Conservation (phyloP, 345 rosid species). For the Turnera subulata region DNA sequence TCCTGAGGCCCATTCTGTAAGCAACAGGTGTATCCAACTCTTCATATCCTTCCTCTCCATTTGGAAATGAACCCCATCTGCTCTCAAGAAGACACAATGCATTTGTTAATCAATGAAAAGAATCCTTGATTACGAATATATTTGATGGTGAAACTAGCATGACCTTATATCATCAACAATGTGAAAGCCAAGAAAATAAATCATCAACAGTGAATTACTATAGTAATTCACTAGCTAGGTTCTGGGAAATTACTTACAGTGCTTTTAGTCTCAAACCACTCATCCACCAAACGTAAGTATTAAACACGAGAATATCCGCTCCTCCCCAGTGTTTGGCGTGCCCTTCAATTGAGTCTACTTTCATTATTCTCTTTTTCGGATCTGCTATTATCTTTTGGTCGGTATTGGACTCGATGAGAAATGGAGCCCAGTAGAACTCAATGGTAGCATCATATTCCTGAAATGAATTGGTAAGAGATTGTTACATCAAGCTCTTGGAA, state of each 20-base stretch:
- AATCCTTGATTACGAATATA: no score
- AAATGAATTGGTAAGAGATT: background rate
- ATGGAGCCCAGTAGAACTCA: conserved; percentile 31
- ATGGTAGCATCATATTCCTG: conserved; percentile 27
- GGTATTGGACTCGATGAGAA: conserved; percentile 24
- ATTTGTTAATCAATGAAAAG: no score
- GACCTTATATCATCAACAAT: no score
- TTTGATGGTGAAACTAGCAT: no score
- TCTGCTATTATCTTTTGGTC: conserved; percentile 22
- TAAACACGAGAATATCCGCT: conserved; percentile 25
- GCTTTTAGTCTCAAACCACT: conserved; percentile 24
- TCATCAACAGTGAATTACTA: no score
- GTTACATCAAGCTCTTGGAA: background rate
- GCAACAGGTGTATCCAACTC: conserved; percentile 35
- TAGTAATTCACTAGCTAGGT: no score
- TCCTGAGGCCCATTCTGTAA: conserved; percentile 33
- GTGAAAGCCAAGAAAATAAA: no score
- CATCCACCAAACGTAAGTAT: conserved; percentile 35
- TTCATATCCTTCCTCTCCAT: conserved; percentile 31
- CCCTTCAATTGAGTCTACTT: conserved; percentile 22
- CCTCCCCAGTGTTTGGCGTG: conserved; percentile 29
- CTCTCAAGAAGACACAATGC: background rate
- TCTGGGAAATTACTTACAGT: conserved; percentile 8
- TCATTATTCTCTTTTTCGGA: conserved; percentile 25
- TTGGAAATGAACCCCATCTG: conserved; percentile 41